A percentile compares a stretch with the other conserved stretches of the same genome.
Evolutionary conservation across 805 yeast species (phyloP).

Genomic region (Candida railenensis): DNA sequence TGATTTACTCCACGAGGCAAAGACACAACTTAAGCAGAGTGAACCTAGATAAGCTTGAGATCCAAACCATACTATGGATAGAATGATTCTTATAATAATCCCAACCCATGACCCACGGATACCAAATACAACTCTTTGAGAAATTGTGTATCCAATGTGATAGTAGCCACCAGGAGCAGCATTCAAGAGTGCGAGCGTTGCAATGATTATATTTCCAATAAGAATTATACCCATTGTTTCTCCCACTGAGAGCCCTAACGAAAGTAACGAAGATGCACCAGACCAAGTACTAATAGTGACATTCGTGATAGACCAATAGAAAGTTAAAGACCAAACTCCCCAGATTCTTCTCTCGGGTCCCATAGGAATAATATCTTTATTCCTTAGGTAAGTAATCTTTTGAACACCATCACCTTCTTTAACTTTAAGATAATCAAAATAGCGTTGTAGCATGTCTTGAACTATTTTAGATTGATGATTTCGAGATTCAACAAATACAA

Average conservation of each 20-base stretch:
- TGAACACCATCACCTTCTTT: conserved; percentile 11
- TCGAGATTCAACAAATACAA: too few relatives aligned
- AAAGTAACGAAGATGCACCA: conserved; percentile 44
- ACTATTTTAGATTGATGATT: too few relatives aligned
- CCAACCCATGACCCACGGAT: conserved; percentile 44
- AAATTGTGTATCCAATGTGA: conserved; percentile 51
- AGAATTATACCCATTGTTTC: conserved; percentile 45
- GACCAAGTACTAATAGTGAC: conserved; percentile 42
- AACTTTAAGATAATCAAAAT: neutral
- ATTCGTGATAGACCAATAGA: conserved; percentile 46
- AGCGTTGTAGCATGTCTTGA: neutral
- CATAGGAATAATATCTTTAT: conserved; percentile 45
- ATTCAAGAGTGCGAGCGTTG: conserved; percentile 43
- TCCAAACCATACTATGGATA: conserved; percentile 48
- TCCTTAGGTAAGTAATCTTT: conserved; percentile 18
- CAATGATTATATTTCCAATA: conserved; percentile 47
- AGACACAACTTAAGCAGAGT: conserved; percentile 35
- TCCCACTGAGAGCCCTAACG: conserved; percentile 44
- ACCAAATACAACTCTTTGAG: conserved; percentile 46
- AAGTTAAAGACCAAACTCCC: conserved; percentile 41
- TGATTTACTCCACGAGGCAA: conserved; percentile 36
- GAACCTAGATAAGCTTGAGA: conserved; percentile 50
- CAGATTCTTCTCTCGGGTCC: conserved; percentile 47
- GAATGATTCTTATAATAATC: conserved; percentile 41
- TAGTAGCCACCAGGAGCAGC: conserved; percentile 49